Evolutionary conservation across 306 rosid species (phyloP), one percentile per base, ranked within the genome.

Genomic region (Pyrus bretschneideri): DNA sequence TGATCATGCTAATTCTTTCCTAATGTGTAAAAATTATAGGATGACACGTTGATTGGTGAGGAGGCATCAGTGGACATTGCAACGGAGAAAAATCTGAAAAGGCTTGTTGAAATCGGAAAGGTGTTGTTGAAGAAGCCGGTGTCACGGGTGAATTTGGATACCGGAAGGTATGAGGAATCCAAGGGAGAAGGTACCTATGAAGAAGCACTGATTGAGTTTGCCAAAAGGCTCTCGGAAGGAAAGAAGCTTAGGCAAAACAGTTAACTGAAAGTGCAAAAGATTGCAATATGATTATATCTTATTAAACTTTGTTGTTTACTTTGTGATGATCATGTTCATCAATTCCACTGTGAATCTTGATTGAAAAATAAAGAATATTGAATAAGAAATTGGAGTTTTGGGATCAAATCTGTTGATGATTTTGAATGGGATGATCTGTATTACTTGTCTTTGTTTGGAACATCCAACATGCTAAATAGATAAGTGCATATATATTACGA

Each of bases 71-170:
- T 83, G 58, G 89, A 86, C 42, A 59, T 76, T 23, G 84, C 84
- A 5, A 86, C 85, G 0, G 9, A 51, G 18, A 49, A 79, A 49
- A 83, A 83, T 76, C 35, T 86, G 65, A 21, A 55, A 29, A 81
- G 78, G 7, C 87, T 86, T 0, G 73, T 64, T 18, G 82, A 76
- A 68, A 72, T 83, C 27, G 87, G 85, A 11, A 49, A 83, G 7
- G 68, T 63, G 11, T 49, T 86, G 33, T 38, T 86, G 27, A 80
- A 81, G 63, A 86, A 81, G 66, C 76, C 62, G 1, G 42, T 81
- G 52, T 78, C 85, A 6, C 76, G 83, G 45, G 82, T 86, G 2
- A 70, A 86, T 67, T 31, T 86, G 58, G 85, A 81, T 69, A 83
- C 82, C 1, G 89, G 89, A 11, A 78, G 29, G 67, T 62, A 15